These are phyloP conservation scores for Cryptosporidium muris DNA, from an alignment of 169 alveolate species.

Conservation along the genomic window DNA sequence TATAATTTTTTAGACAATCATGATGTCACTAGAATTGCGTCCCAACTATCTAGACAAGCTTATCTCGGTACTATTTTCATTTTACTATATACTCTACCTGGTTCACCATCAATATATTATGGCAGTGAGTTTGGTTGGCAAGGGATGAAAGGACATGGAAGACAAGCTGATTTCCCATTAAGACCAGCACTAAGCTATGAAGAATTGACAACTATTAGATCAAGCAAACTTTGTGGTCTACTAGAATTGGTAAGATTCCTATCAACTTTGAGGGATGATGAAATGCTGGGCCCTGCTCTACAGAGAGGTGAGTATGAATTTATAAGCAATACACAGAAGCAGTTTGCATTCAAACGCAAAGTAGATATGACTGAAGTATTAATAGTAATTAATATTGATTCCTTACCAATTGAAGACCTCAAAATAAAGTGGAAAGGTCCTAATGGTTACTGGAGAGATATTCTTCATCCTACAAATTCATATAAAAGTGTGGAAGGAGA, in stretches of 20 bases:
- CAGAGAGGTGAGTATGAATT: conserved; percentile 8
- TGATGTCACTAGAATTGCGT: conserved; percentile 65
- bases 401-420: conserved; percentile 7
- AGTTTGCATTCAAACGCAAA: conserved; percentile 31
- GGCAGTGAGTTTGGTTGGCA: conserved; percentile 57
- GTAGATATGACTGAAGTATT: conserved; percentile 1
- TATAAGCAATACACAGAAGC: conserved; percentile 16
- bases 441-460: conserved; percentile 49
- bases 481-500: conserved; percentile 13
- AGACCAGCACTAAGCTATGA: conserved; percentile 43
- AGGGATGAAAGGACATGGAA: conserved; percentile 57
- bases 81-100: conserved; percentile 23
- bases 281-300: conserved; percentile 11
- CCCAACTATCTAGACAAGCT: conserved; percentile 18
- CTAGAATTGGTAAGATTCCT: conserved; percentile 13
- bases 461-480: conserved; percentile 24
- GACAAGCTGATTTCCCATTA: conserved; percentile 42
- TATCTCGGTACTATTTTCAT: conserved; percentile 35
- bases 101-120: conserved; percentile 62
- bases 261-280: conserved; percentile 24
- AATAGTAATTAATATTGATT: conserved; percentile 33
- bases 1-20: conserved; percentile 64
- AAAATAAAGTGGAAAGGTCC: conserved; percentile 23
- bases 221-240: conserved; percentile 14
- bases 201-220: conserved; percentile 11